Conservation (phyloP, 345 rosid genomes). For the Rhodamnia argentea region DNA sequence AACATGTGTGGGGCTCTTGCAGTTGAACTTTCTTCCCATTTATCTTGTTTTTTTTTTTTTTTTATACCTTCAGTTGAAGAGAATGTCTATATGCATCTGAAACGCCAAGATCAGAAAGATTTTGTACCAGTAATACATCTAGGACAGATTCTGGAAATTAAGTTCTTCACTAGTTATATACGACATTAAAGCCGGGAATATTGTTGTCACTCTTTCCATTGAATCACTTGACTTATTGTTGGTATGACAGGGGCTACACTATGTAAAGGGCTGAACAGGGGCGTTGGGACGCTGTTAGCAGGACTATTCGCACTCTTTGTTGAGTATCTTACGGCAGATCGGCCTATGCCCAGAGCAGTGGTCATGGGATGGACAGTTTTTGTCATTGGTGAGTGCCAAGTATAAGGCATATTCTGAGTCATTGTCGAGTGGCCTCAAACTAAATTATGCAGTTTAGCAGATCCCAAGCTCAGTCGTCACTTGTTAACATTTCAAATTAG, state of each 20-base stretch:
- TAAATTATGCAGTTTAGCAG: background rate
- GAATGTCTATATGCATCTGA: background rate
- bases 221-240: background rate
- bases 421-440: background rate
- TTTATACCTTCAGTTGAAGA: background rate
- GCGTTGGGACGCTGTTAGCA: conserved; percentile 53
- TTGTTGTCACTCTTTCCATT: background rate
- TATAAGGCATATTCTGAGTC: background rate
- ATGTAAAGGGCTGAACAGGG: conserved; percentile 70
- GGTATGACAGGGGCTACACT: conserved; percentile 50
- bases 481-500: background rate
- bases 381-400: conserved; percentile 31
- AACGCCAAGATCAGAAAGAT: background rate
- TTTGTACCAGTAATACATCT: background rate
- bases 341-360: conserved; percentile 40
- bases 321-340: conserved; percentile 49
- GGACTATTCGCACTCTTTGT: conserved; percentile 55
- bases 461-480: background rate
- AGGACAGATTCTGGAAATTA: background rate
- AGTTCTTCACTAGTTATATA: background rate
- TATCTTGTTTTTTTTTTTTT: background rate
- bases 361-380: conserved; percentile 70
- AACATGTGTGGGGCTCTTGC: background rate
- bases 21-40: background rate
- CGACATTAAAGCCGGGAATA: background rate